A percentile compares a stretch with the other conserved stretches of the same genome.
Evolutionary conservation across 2,329 filamentous ascomycete genomes (phyloP).

Genomic region (Elsinoe australis): DNA sequence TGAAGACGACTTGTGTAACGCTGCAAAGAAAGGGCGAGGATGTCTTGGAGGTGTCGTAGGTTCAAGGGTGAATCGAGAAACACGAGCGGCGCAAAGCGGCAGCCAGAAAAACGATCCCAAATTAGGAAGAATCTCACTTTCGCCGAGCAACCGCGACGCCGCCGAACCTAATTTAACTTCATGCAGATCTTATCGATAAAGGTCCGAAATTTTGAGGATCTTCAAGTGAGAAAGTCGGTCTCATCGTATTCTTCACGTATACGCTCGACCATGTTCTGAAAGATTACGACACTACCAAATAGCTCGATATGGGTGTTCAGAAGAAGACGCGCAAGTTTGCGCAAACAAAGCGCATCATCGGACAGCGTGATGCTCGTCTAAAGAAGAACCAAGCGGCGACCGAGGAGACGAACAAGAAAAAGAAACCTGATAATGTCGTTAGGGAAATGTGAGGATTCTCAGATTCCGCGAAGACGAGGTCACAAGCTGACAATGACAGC

Average conservation of each 20-base stretch:
- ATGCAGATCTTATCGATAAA: constrained; percentile 15
- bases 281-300: background rate
- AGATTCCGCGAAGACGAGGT: background rate
- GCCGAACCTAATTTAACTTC: background rate
- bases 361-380: constrained; percentile 69
- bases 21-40: background rate
- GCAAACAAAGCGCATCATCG: constrained; percentile 72
- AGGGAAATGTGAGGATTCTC: constrained; percentile 57
- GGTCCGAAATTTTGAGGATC: constrained; percentile 13
- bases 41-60: constrained; percentile 7
- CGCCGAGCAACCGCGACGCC: constrained; percentile 9
- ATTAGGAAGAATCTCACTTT: background rate
- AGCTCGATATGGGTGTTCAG: constrained; percentile 63
- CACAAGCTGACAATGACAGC: constrained; percentile 21
- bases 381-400: constrained; percentile 69
- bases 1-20: background rate
- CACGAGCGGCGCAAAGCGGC: background rate
- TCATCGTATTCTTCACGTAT: constrained; percentile 1
- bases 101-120: background rate
- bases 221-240: background rate
- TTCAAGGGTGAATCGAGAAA: constrained; percentile 6
- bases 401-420: constrained; percentile 49
- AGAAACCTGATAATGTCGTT: constrained; percentile 56
- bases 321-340: constrained; percentile 93
- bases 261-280: background rate